Evolutionary conservation across 441 rosid species (phyloP).

Genomic region (Viola pubescens): DNA sequence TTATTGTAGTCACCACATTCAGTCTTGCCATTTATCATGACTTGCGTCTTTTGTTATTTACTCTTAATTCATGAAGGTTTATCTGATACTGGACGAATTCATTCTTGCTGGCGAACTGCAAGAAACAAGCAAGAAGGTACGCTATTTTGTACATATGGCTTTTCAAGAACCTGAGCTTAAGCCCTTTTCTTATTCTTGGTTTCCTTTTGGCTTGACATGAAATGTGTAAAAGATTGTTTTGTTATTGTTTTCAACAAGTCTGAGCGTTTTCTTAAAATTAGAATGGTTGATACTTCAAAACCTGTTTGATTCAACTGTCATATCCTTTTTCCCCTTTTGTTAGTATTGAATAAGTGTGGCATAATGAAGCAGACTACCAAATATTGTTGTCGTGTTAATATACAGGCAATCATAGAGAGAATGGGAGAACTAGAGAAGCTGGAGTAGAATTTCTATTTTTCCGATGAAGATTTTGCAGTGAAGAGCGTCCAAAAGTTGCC

Average conservation of each 20-base stretch:
- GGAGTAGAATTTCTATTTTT: conserved; percentile 32
- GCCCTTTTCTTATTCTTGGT: neutral
- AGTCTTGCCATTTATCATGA: neutral
- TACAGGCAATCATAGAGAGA: conserved; percentile 91
- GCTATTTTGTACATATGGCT: neutral
- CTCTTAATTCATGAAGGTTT: conserved; percentile 42
- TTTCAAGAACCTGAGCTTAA: neutral
- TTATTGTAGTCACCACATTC: neutral
- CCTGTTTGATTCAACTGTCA: too few species aligned
- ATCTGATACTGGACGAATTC: conserved; percentile 91
- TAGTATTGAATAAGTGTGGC: neutral
- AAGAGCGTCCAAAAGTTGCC: conserved; percentile 7
- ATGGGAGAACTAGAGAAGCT: conserved; percentile 95
- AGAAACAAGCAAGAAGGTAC: conserved; percentile 97
- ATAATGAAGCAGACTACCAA: neutral
- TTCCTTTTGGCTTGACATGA: too few species aligned
- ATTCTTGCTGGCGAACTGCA: conserved; percentile 99
- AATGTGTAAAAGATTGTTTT: too few species aligned
- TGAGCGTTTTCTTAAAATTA: neutral
- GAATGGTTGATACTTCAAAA: neutral
- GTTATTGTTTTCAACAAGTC: too few species aligned
- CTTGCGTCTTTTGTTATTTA: neutral
- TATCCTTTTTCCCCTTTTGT: too few species aligned
- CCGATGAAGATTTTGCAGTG: neutral
- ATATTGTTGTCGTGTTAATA: neutral